Percentiles rank a stretch among this genome's conserved stretches.
Evolutionary conservation across 805 yeast genomes (phyloP).

Genomic region (Dipodascus geniculatus): DNA sequence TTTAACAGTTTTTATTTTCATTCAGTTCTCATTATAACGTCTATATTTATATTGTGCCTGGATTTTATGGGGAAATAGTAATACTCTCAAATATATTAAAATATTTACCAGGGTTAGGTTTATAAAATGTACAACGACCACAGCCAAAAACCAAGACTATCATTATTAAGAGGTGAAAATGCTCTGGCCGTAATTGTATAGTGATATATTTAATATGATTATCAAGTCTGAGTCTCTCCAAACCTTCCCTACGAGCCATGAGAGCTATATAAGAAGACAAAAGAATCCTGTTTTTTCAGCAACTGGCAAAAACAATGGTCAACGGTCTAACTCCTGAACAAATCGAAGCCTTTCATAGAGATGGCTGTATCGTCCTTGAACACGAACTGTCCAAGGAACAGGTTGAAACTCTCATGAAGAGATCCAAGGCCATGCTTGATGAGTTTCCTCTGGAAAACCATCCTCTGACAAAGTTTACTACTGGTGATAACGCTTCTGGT

Average conservation of each 20-base stretch:
- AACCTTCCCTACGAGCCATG: neutral
- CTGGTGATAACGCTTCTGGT: slow-evolving; percentile 32
- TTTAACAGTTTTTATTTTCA: too few species aligned
- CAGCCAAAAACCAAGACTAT: neutral
- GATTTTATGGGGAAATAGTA: too few species aligned
- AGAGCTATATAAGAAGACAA: neutral
- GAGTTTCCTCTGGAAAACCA: slow-evolving; percentile 44
- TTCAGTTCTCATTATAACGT: too few species aligned
- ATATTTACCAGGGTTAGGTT: neutral
- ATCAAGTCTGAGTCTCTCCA: neutral
- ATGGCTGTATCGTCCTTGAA: slow-evolving; percentile 54
- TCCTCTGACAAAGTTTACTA: slow-evolving; percentile 61
- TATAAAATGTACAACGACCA: neutral
- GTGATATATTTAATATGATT: neutral
- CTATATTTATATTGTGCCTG: too few species aligned
- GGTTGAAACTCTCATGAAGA: slow-evolving; percentile 30
- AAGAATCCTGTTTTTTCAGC: neutral
- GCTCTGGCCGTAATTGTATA: neutral
- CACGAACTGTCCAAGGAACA: slow-evolving; percentile 37
- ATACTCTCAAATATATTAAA: neutral
- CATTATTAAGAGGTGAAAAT: neutral
- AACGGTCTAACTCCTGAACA: slow-evolving; percentile 37
- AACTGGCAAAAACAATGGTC: slow-evolving; percentile 1
- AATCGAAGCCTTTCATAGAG: slow-evolving; percentile 32
- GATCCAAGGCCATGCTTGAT: slow-evolving; percentile 34